Evolutionary conservation across 192 early-diverging fungal genomes (phyloP).

Genomic region (Coemansia sp.): DNA sequence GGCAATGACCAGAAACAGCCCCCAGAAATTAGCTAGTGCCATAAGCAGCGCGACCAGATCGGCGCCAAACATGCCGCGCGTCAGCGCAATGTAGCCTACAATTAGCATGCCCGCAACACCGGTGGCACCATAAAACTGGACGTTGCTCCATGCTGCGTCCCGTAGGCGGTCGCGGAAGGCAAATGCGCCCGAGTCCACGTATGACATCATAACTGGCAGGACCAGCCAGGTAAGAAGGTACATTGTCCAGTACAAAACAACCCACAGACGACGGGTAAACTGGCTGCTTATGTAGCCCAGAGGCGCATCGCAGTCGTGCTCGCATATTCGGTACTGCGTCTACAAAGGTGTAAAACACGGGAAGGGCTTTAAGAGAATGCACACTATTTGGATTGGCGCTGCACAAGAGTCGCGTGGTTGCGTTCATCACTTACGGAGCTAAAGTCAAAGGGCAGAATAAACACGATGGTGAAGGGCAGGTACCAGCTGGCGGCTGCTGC

Average conservation of each 20-base stretch:
- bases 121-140: slow-evolving; percentile 75
- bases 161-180: slow-evolving; percentile 62
- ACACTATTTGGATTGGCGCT: slow-evolving; percentile 1
- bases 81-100: slow-evolving; percentile 68
- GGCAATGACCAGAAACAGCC: slow-evolving; percentile 79
- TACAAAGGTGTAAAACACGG: slow-evolving; percentile 8
- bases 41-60: slow-evolving; percentile 77
- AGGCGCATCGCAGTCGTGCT: slow-evolving; percentile 69
- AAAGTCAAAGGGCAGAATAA: slow-evolving; percentile 88
- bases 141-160: slow-evolving; percentile 75
- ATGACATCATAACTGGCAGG: slow-evolving; percentile 81
- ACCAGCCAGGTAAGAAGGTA: slow-evolving; percentile 83
- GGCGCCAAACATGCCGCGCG: slow-evolving; percentile 52
- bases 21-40: slow-evolving; percentile 93
- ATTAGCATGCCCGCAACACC: slow-evolving; percentile 68
- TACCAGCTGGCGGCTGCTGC: slow-evolving; percentile 78
- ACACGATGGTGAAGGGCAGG: slow-evolving; percentile 86
- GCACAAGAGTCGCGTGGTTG: slow-evolving; percentile 1
- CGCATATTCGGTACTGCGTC: slow-evolving; percentile 70
- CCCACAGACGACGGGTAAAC: slow-evolving; percentile 79
- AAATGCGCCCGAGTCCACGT: slow-evolving; percentile 86
- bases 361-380: background rate
- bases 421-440: slow-evolving; percentile 56
- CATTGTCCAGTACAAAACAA: slow-evolving; percentile 84
- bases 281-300: slow-evolving; percentile 67